Evolutionary conservation across 306 rosid species (phyloP).

Genomic region (Castanospermum australe): DNA sequence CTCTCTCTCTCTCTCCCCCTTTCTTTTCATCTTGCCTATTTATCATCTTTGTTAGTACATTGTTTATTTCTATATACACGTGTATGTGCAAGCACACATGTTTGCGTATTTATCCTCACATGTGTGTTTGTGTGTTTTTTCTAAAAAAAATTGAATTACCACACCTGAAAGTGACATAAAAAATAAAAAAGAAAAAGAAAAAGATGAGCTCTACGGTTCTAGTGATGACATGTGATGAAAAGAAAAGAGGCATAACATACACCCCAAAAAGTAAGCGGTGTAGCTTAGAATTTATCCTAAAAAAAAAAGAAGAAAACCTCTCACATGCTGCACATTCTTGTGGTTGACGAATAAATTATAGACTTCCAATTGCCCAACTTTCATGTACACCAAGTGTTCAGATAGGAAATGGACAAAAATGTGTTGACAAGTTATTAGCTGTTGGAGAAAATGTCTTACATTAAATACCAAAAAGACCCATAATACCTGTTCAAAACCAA

Average conservation of each 20-base stretch:
- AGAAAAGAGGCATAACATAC: not conserved
- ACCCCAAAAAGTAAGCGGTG: not conserved
- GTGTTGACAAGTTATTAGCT: not conserved
- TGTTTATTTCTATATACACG: not conserved
- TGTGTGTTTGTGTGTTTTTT: no score
- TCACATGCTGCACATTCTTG: not conserved
- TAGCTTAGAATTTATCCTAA: not conserved
- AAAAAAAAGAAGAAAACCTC: not conserved
- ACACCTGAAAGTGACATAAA: not conserved
- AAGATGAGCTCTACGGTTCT: not conserved
- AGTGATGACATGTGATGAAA: not conserved
- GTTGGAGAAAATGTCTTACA: not conserved
- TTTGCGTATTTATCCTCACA: not conserved
- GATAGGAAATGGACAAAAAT: not conserved
- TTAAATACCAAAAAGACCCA: slow-evolving; percentile 12
- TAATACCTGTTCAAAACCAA: slow-evolving; percentile 94
- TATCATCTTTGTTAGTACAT: not conserved
- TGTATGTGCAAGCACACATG: not conserved
- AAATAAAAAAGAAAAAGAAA: not conserved
- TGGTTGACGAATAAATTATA: not conserved
- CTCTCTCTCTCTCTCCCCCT: not conserved
- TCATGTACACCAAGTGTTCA: not conserved
- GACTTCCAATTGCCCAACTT: not conserved
- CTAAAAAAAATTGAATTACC: no score
- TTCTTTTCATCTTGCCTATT: not conserved